Evolutionary conservation across 208 protist genomes (phyloP).

Genomic region (Angomonas ambiguus): DNA sequence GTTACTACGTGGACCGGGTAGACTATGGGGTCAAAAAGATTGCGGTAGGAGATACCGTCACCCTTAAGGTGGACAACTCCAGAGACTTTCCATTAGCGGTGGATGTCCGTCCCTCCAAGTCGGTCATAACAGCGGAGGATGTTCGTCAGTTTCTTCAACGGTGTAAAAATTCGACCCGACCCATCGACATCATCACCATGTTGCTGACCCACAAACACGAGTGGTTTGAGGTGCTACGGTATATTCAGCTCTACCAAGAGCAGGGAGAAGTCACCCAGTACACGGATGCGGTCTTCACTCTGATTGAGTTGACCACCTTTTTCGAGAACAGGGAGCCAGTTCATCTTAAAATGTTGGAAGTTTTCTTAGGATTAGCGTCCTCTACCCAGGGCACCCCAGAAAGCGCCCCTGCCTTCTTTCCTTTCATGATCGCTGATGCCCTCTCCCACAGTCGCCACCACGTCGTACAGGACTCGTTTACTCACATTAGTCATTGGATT

Average conservation of each 20-base stretch:
- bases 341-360: slow-evolving; percentile 55
- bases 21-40: slow-evolving; percentile 78
- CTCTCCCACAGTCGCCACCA: slow-evolving; percentile 12
- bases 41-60: slow-evolving; percentile 61
- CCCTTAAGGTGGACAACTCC: slow-evolving; percentile 68
- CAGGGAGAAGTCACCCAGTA: slow-evolving; percentile 25
- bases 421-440: slow-evolving; percentile 45
- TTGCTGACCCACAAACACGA: slow-evolving; percentile 75
- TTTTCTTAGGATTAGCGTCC: slow-evolving; percentile 55
- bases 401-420: slow-evolving; percentile 43
- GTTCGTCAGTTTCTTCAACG: slow-evolving; percentile 58
- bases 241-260: slow-evolving; percentile 27
- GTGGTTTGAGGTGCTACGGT: slow-evolving; percentile 73
- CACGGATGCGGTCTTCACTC: slow-evolving; percentile 46
- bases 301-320: slow-evolving; percentile 80
- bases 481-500: slow-evolving; percentile 35
- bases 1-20: slow-evolving; percentile 81
- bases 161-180: slow-evolving; percentile 43
- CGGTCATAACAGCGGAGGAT: slow-evolving; percentile 57
- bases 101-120: slow-evolving; percentile 70
- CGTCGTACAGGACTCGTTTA: neutral
- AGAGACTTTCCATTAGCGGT: slow-evolving; percentile 75
- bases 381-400: neutral
- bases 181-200: slow-evolving; percentile 65
- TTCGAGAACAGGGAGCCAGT: slow-evolving; percentile 83